phyloP scores from a whole-genome alignment of 2,329 filamentous ascomycete species.

The Cryphonectria japonica region DNA sequence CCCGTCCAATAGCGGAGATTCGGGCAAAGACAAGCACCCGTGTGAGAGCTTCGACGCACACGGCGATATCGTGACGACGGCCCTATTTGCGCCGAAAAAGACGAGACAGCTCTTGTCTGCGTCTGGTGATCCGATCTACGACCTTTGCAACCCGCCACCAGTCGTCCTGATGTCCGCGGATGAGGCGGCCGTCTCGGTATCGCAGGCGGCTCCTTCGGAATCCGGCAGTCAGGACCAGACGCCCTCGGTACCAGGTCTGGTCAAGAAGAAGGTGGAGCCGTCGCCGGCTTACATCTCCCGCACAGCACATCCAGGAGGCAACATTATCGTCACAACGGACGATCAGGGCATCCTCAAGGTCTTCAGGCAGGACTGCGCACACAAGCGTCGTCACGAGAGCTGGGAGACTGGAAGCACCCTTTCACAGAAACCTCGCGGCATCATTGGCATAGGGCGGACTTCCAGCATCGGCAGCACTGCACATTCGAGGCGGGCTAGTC shows the following conservation, averaged over 20 bases:
- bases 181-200: constrained; percentile 52
- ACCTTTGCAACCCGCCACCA: constrained; percentile 92
- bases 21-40: constrained; percentile 74
- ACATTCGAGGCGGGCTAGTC: constrained; percentile 56
- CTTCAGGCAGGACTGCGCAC: constrained; percentile 93
- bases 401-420: constrained; percentile 81
- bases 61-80: constrained; percentile 84
- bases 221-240: constrained; percentile 18
- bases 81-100: constrained; percentile 78
- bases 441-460: constrained; percentile 59
- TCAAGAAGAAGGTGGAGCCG: constrained; percentile 61
- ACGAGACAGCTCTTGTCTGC: constrained; percentile 77
- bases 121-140: constrained; percentile 92
- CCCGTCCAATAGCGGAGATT: constrained; percentile 12
- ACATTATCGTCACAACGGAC: constrained; percentile 92
- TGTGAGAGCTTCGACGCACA: constrained; percentile 92
- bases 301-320: constrained; percentile 75
- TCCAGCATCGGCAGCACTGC: constrained; percentile 57
- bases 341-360: constrained; percentile 89
- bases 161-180: constrained; percentile 78
- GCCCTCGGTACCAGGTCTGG: constrained; percentile 32
- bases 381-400: constrained; percentile 75
- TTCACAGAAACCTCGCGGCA: constrained; percentile 65
- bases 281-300: constrained; percentile 79
- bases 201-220: constrained; percentile 37